Evolutionary conservation across 768 basidiomycete species (phyloP).

Genomic region (Lactarius sp.): DNA sequence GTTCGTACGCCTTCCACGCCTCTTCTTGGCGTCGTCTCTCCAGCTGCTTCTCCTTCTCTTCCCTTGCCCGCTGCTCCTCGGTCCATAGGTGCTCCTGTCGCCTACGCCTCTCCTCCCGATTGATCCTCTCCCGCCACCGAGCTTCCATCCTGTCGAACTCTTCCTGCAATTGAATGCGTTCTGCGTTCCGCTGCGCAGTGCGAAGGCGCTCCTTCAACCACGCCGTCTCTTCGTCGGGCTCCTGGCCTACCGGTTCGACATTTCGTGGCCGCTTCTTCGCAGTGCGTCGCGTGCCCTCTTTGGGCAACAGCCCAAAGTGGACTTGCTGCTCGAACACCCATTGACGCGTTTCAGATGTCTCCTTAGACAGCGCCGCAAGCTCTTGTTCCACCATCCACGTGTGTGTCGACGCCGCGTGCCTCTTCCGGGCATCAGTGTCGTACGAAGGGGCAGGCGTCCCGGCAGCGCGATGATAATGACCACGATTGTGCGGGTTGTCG

Average conservation of each 20-base stretch:
- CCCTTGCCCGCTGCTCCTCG: slow-evolving; percentile 43
- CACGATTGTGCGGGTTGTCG: slow-evolving; percentile 14
- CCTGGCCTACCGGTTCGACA: not conserved
- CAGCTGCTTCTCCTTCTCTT: slow-evolving; percentile 34
- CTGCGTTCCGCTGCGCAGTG: slow-evolving; percentile 26
- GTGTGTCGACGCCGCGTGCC: slow-evolving; percentile 32
- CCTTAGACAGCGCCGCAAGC: slow-evolving; percentile 38
- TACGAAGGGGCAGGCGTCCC: slow-evolving; percentile 1
- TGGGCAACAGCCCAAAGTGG: slow-evolving; percentile 18
- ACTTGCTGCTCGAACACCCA: slow-evolving; percentile 62
- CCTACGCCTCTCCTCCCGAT: slow-evolving; percentile 43
- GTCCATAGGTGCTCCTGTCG: slow-evolving; percentile 26
- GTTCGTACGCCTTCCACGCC: slow-evolving; percentile 63
- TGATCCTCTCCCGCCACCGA: slow-evolving; percentile 46
- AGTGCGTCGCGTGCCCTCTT: not conserved
- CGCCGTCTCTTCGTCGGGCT: slow-evolving; percentile 14
- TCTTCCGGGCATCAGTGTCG: slow-evolving; percentile 27
- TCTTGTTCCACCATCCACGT: slow-evolving; percentile 52
- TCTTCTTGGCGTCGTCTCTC: slow-evolving; percentile 43
- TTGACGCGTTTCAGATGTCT: slow-evolving; percentile 50
- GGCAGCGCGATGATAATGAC: slow-evolving; percentile 5
- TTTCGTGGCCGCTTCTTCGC: slow-evolving; percentile 6
- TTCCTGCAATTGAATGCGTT: slow-evolving; percentile 46
- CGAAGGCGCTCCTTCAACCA: slow-evolving; percentile 15
- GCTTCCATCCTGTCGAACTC: slow-evolving; percentile 52